phyloP scores from a whole-genome alignment of 1,139 yeast genomes.

The Blastobotrys niveus region DNA sequence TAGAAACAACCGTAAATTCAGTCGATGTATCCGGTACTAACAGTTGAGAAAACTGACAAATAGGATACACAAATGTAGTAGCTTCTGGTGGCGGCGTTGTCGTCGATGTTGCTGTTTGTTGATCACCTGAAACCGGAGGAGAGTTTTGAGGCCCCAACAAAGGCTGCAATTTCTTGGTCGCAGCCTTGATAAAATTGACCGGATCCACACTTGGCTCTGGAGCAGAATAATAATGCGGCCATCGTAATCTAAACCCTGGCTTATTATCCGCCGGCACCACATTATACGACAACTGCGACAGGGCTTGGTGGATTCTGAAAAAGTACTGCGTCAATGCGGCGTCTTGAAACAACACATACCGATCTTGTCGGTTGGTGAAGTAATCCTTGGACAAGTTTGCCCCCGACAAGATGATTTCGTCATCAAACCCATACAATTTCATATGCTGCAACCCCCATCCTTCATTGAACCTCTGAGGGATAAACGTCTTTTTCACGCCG shows the following conservation, averaged over 20 bases:
- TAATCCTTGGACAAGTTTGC: constrained; percentile 89
- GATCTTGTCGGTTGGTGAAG: constrained; percentile 92
- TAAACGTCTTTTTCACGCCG: constrained; percentile 56
- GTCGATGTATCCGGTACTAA: constrained; percentile 64
- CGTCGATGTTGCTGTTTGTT: background rate
- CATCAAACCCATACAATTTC: constrained; percentile 93
- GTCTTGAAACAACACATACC: constrained; percentile 71
- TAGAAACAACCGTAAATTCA: constrained; percentile 65
- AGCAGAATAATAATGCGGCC: constrained; percentile 55
- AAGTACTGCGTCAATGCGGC: constrained; percentile 63
- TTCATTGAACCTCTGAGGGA: constrained; percentile 85
- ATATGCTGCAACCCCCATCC: constrained; percentile 93
- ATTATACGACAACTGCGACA: constrained; percentile 65
- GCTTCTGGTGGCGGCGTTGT: constrained; percentile 24
- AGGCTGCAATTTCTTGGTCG: constrained; percentile 54
- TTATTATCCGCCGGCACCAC: constrained; percentile 35
- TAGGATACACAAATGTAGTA: constrained; percentile 77
- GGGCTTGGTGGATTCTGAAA: constrained; percentile 57
- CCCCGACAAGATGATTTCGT: constrained; percentile 81
- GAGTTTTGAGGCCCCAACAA: constrained; percentile 37
- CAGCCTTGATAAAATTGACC: constrained; percentile 51
- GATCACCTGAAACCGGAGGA: constrained; percentile 3
- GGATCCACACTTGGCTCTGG: constrained; percentile 66
- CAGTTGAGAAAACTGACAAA: constrained; percentile 85
- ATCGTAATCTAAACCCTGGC: constrained; percentile 50